Percentiles rank a stretch among this genome's conserved stretches.
Conservation (phyloP, 108 stramenopile genomes). For the Skeletonema menzelii region DNA sequence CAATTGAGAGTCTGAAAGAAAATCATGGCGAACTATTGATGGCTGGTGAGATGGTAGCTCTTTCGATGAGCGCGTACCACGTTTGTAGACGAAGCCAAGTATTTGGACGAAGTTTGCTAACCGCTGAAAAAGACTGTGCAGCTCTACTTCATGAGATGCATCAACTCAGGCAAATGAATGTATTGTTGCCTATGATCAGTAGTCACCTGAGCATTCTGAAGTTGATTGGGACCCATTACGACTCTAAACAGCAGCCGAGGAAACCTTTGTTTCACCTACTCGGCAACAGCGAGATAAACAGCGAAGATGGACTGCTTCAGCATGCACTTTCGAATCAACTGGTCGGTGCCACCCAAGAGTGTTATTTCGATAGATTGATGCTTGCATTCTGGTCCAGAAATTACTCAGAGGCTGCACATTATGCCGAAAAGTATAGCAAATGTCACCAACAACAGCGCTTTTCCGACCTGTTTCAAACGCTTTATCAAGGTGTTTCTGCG, state of each 20-base stretch:
- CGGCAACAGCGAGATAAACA: not conserved
- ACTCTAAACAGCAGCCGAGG: not conserved
- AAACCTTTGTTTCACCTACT: not conserved
- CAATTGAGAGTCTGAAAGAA: not conserved
- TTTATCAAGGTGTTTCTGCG: constrained; percentile 1
- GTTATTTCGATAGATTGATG: constrained; percentile 6
- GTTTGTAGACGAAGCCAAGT: not conserved
- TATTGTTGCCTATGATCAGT: not conserved
- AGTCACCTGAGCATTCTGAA: too few relatives aligned
- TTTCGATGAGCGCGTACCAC: not conserved
- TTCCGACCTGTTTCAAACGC: not conserved
- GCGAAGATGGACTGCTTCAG: not conserved
- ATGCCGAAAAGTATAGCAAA: constrained; percentile 4
- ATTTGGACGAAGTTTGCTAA: not conserved
- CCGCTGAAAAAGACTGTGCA: constrained; percentile 11
- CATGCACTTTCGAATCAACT: not conserved
- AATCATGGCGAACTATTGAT: not conserved
- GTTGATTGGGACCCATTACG: not conserved
- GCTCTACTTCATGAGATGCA: not conserved
- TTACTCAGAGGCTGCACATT: constrained; percentile 6
- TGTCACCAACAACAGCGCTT: not conserved
- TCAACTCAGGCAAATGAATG: not conserved
- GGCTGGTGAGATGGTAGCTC: constrained; percentile 6
- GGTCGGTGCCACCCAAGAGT: not conserved
- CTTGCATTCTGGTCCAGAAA: constrained; percentile 2